phyloP scores from a whole-genome alignment of 1,284 basidiomycete genomes.

The Trametes polyzona region DNA sequence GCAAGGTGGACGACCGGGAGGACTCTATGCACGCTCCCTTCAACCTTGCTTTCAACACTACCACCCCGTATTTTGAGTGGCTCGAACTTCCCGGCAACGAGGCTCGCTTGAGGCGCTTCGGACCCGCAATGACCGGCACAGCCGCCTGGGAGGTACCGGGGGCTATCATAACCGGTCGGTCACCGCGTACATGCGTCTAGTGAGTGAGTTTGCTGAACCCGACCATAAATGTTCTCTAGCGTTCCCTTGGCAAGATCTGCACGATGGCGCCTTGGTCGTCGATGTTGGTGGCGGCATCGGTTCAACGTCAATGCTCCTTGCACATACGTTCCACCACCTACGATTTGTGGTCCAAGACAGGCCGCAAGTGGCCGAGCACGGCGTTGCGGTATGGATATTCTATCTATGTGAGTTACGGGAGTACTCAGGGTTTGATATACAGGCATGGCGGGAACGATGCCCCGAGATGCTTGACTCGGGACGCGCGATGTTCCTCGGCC shows the following conservation, averaged over 20 bases:
- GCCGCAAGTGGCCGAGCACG: slow-evolving; percentile 60
- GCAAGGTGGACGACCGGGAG: not conserved
- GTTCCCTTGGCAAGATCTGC: slow-evolving; percentile 65
- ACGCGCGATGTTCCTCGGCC: slow-evolving; percentile 62
- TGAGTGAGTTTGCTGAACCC: too few relatives aligned
- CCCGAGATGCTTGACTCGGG: slow-evolving; percentile 63
- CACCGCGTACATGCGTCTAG: not conserved
- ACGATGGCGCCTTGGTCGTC: slow-evolving; percentile 54
- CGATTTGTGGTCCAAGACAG: slow-evolving; percentile 75
- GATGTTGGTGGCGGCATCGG: slow-evolving; percentile 81
- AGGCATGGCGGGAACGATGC: slow-evolving; percentile 64
- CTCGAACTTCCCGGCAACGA: slow-evolving; percentile 39
- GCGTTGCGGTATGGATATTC: slow-evolving; percentile 44
- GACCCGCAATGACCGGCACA: slow-evolving; percentile 71
- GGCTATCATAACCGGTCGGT: slow-evolving; percentile 44
- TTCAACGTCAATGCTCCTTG: slow-evolving; percentile 69
- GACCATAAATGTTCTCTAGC: too few relatives aligned
- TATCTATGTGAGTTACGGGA: too few relatives aligned
- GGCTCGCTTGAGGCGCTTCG: slow-evolving; percentile 61
- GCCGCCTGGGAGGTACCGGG: slow-evolving; percentile 60
- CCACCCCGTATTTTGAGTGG: slow-evolving; percentile 43
- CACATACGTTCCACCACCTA: slow-evolving; percentile 55
- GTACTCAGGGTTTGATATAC: too few relatives aligned
- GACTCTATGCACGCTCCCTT: slow-evolving; percentile 39
- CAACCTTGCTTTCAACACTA: slow-evolving; percentile 39